Evolutionary conservation across 495 filamentous ascomycete species (phyloP).

Genomic region (Trichocladium uniseriatum): DNA sequence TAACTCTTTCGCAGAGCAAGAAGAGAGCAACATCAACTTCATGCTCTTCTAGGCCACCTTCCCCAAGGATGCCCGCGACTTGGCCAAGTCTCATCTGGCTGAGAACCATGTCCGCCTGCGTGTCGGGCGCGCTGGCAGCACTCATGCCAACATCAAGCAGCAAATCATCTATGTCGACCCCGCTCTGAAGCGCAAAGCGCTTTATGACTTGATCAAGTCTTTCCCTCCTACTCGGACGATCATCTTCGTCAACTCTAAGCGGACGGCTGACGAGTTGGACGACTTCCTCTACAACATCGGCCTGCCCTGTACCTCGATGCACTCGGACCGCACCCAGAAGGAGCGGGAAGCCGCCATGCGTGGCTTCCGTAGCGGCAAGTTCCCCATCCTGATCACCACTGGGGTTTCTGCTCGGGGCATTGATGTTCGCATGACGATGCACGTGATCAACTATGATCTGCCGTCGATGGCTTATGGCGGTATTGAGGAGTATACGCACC

Average conservation of each 20-base stretch:
- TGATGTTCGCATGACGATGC: slow-evolving; percentile 75
- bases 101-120: slow-evolving; percentile 64
- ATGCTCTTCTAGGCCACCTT: slow-evolving; percentile 97
- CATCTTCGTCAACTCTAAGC: slow-evolving; percentile 80
- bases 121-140: slow-evolving; percentile 75
- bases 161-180: slow-evolving; percentile 56
- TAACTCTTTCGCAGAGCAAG: slow-evolving; percentile 48
- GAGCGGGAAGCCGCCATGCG: slow-evolving; percentile 93
- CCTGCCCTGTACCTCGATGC: slow-evolving; percentile 77
- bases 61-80: slow-evolving; percentile 59
- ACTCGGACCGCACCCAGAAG: slow-evolving; percentile 74
- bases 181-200: slow-evolving; percentile 53
- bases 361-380: slow-evolving; percentile 63
- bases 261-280: slow-evolving; percentile 67
- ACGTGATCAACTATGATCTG: slow-evolving; percentile 90
- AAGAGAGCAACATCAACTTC: slow-evolving; percentile 68
- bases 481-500: slow-evolving; percentile 87
- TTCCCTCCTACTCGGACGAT: slow-evolving; percentile 68
- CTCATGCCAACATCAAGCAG: slow-evolving; percentile 73
- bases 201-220: slow-evolving; percentile 63
- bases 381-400: slow-evolving; percentile 77
- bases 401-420: slow-evolving; percentile 82
- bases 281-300: slow-evolving; percentile 75
- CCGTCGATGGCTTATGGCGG: slow-evolving; percentile 63
- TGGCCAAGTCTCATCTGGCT: slow-evolving; percentile 66